Evolutionary conservation across 768 basidiomycete genomes (phyloP), one percentile per base, ranked within the genome.

Genomic region (Dioszegia crocea): DNA sequence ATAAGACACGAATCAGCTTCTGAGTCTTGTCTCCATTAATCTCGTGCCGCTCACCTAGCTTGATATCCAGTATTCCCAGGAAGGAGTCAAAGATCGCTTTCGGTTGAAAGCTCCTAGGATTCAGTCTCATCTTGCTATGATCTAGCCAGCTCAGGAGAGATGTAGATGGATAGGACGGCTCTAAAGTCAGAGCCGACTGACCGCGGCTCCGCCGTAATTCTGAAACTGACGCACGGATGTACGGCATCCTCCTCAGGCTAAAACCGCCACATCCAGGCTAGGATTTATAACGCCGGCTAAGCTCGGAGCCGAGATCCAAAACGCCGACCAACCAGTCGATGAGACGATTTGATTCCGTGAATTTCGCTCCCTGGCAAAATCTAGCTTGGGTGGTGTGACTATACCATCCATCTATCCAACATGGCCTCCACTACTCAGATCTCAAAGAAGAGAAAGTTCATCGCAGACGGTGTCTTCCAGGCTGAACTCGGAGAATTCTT

Each of bases 401-500:
- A 31, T 40, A 51, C 54, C 41, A 56, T 58, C 56, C 57, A 43
- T 65, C 58, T 62, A 26, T 60, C 5, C 60, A 77, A 69, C 48
- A 77, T 77, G 76, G 66, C 76, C 48, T 57, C 71, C 38, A 62
- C 61, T 33, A 40, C 66, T 53, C 74, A 76, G 63, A 91, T 96
- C 83, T 91, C 89, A 84, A 96, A 97, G 82, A 94, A 93, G 83
- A 86, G 91, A 83, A 97, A 78, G 85, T 93, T 94, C 75, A 89
- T 94, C 74, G 91, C 92, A 57, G 93, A 96, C 78, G 93, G 93
- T 86, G 93, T 97, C 57, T 94, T 93, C 85, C 91, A 91, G 78
- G 96, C 96, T 68, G 96, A 99, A 81, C 85, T 99, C 79, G 91
- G 91, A 77, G 96, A 99, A 80, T 98, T 99, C 84, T 96, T 98